Evolutionary conservation across 331 rosid species (phyloP), one percentile per base, ranked within the genome.

Genomic region (Malus hybrid): DNA sequence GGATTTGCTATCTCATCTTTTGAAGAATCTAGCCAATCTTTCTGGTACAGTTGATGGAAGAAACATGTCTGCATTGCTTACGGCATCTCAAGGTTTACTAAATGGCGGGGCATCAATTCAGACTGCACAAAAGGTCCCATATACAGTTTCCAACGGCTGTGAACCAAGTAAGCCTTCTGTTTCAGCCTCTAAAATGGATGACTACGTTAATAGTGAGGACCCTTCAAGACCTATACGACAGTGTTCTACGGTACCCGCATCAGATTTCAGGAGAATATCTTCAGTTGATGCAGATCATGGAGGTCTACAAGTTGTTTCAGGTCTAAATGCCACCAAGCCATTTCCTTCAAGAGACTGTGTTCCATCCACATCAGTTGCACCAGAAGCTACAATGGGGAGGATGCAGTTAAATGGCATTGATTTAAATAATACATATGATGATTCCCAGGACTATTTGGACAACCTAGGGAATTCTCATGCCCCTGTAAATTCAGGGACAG

Each of bases 1-100:
- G 82, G 93, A 89, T 85, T 77, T 92, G 72, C 81, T 92, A 14
- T 82, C 93, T 63, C 92, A 92, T 84, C 88, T 92, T 61, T 80
- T 89, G 75, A 79, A 82, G 76, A 92, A 79, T 84, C 82, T 92
- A 72, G 90, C 86, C 63, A 82, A 80, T 79, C 76, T 83, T 48
- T 81, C 88, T 42, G 88, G 85, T 79, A 74, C 88, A 24, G 75
- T 60, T 12, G 89, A 84, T 75, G 93, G 84, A 72, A 86, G 82
- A 69, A 87, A 75, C 79, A 53, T 84, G 81, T 78, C 89, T 62
- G 79, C 88, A 66, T 80, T 87, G 69, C 39, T 87, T 79, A 89
- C 84, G 68, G 87, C 84, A 70, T 82, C 90, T 50, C 87, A 85
- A 80, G 82, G 74, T 79, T 79, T 89, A 80, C 75, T 73, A 56